Evolutionary conservation across 2,329 filamentous ascomycete species (phyloP).

Genomic region (Fusarium sp.): DNA sequence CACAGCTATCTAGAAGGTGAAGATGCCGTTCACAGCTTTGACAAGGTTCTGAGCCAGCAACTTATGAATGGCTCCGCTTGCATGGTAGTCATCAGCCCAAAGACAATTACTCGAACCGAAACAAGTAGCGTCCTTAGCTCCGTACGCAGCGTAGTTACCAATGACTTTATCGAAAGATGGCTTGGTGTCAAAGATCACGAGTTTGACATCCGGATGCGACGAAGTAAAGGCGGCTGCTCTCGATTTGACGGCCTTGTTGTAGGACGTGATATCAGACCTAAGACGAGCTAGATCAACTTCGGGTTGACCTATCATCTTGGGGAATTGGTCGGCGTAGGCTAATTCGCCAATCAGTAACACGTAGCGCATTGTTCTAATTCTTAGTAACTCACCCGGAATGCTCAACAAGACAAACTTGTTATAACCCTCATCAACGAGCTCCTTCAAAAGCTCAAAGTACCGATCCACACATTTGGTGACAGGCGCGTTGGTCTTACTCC

Average conservation of each 20-base stretch:
- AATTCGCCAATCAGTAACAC: background rate
- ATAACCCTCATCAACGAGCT: slow-evolving; percentile 14
- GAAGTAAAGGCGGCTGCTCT: slow-evolving; percentile 19
- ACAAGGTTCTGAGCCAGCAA: slow-evolving; percentile 26
- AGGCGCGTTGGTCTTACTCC: slow-evolving; percentile 27
- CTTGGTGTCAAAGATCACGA: slow-evolving; percentile 29
- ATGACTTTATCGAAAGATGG: slow-evolving; percentile 26
- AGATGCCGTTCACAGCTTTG: background rate
- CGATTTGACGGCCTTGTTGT: slow-evolving; percentile 23
- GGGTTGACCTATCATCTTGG: slow-evolving; percentile 25
- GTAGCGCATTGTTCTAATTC: accelerated
- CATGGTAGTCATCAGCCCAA: slow-evolving; percentile 39
- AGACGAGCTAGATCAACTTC: slow-evolving; percentile 21
- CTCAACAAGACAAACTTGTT: slow-evolving; percentile 28
- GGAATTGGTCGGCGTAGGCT: slow-evolving; percentile 34
- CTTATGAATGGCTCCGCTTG: slow-evolving; percentile 36
- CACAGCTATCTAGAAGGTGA: background rate
- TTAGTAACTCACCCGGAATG: slow-evolving; percentile 14
- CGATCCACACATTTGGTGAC: slow-evolving; percentile 25
- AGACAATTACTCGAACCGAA: slow-evolving; percentile 29
- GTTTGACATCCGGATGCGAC: slow-evolving; percentile 13
- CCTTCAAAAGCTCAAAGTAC: slow-evolving; percentile 35
- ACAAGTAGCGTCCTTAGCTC: slow-evolving; percentile 33
- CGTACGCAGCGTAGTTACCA: slow-evolving; percentile 15
- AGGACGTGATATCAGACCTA: slow-evolving; percentile 20